phyloP scores from a whole-genome alignment of 192 early-diverging fungal genomes.

The Chytriomyces sp. region DNA sequence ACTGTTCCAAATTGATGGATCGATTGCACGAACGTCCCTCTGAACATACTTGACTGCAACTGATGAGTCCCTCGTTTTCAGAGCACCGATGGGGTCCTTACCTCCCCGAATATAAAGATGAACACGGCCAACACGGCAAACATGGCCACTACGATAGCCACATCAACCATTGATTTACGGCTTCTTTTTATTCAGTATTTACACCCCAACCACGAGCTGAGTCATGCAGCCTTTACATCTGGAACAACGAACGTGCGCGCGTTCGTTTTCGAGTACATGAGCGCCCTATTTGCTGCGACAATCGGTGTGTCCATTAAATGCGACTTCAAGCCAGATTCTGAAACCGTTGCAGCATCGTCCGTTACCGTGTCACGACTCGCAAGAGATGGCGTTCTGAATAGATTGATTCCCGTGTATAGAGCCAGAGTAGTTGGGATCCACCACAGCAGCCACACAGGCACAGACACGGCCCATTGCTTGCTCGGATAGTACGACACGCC shows the following conservation, averaged over 20 bases:
- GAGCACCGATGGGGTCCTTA: constrained; percentile 9
- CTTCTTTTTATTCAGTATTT: no score
- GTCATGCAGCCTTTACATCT: no score
- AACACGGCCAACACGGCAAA: constrained; percentile 8
- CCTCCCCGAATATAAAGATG: constrained; percentile 27
- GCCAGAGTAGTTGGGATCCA: not conserved
- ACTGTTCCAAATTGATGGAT: constrained; percentile 39
- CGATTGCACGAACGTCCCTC: constrained; percentile 37
- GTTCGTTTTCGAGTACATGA: not conserved
- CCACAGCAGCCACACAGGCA: not conserved
- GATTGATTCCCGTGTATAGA: not conserved
- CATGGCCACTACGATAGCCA: not conserved
- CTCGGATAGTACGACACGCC: not conserved
- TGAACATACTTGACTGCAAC: constrained; percentile 32
- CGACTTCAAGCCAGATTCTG: not conserved
- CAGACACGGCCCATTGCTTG: not conserved
- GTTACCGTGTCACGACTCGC: not conserved
- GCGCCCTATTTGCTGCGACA: not conserved
- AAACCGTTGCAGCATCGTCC: not conserved
- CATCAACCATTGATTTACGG: no score
- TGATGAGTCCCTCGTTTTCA: constrained; percentile 35
- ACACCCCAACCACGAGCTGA: no score
- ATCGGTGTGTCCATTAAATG: not conserved
- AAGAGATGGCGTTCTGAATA: not conserved
- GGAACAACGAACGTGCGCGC: no score